Evolutionary conservation across 2,329 filamentous ascomycete genomes (phyloP), one percentile per base, ranked within the genome.

Genomic region (Colletotrichum tofieldiae): DNA sequence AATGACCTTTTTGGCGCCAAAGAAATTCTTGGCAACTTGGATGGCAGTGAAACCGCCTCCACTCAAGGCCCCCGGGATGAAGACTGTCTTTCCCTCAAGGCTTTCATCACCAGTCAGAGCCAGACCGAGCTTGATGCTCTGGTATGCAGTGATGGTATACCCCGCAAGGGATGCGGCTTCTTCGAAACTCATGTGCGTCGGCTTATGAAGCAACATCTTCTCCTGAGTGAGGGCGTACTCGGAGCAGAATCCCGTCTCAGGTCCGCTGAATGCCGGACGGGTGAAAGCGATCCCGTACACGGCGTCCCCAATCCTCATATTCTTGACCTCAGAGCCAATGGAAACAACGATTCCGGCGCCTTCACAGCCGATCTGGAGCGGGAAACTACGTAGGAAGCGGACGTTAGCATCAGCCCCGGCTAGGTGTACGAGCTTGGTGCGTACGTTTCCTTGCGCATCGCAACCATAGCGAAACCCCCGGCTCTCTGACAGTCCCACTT

Each of bases 21-120:
- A 89, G 3, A 85, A 81, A 39, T 86, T 85, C 74, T 86, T 87
- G 3, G 87, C 84, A 2, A 89, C 77, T 77, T 90, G 87, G 35
- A 85, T 82, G 0, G 79, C 85, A 35, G 84, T 77, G 2, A 82
- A 80, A 0, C 88, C 87, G 0, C 84, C 85, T 1, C 83, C 85
- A 65, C 87, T 84, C 47, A 90, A 81, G 0, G 84, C 88, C 2
- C 81, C 88, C 0, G 86, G 82, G 8, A 90, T 81, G 69, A 87
- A 87, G 1, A 87, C 86, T 1, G 86, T 88, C 78, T 86, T 87
- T 11, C 86, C 87, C 26, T 82, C 77, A 0, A 90, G 82, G 23
- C 75, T 80, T 47, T 79, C 79, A n/a, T 67, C 63, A n/a, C 81
- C 81, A 52, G 81, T 75, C 9, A 83, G 75, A 43, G 77, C 76